phyloP scores from a whole-genome alignment of 495 filamentous ascomycete species.

The Viridothelium virens region DNA sequence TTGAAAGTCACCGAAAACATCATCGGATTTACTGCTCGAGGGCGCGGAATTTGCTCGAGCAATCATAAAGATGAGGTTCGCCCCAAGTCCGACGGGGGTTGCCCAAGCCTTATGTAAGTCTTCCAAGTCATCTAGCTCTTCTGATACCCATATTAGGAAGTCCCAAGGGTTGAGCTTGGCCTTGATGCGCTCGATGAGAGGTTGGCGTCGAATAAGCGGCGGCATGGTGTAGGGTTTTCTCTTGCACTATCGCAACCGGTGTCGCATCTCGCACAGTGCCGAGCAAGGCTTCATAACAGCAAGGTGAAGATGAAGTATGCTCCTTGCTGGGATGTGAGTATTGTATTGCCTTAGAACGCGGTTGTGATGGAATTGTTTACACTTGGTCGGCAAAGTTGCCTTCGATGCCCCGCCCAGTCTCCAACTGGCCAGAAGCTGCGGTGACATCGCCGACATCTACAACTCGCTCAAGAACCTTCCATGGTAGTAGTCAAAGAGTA shows the following conservation, averaged over 20 bases:
- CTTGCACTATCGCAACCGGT: background rate
- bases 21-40: slow-evolving; percentile 47
- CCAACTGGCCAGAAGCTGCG: slow-evolving; percentile 7
- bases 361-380: slow-evolving; percentile 1
- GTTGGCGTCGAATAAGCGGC: slow-evolving; percentile 70
- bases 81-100: slow-evolving; percentile 58
- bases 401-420: background rate
- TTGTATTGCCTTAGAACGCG: background rate
- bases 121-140: slow-evolving; percentile 86
- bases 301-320: background rate
- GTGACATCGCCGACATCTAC: background rate
- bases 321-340: background rate
- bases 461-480: background rate
- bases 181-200: slow-evolving; percentile 67
- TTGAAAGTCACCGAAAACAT: slow-evolving; percentile 74
- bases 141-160: slow-evolving; percentile 78
- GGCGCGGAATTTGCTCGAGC: slow-evolving; percentile 65
- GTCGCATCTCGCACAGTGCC: background rate
- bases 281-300: background rate
- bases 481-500: background rate
- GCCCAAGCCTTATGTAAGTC: slow-evolving; percentile 65
- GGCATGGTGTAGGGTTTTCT: slow-evolving; percentile 42
- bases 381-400: slow-evolving; percentile 5
- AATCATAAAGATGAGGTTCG: slow-evolving; percentile 75
- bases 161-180: slow-evolving; percentile 79